phyloP scores from a whole-genome alignment of 805 yeast genomes.

The Hanseniaspora singularis region DNA sequence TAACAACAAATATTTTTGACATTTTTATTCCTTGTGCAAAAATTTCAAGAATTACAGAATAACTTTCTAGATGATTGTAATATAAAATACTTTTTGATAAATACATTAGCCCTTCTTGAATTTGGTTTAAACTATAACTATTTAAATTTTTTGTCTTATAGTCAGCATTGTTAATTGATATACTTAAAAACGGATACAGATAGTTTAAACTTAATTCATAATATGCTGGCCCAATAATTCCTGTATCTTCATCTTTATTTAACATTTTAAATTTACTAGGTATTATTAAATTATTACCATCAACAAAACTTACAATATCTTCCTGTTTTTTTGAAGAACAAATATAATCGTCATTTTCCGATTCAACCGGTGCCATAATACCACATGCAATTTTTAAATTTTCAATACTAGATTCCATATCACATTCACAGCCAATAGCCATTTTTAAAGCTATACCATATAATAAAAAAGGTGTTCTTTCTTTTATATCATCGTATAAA shows the following conservation, averaged over 20 bases:
- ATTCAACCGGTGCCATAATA: slow-evolving; percentile 19
- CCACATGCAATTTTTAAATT: slow-evolving; percentile 50
- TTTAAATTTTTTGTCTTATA: background rate
- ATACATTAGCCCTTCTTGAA: slow-evolving; percentile 2
- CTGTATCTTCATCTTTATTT: background rate
- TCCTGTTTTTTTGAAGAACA: background rate
- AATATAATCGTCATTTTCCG: background rate
- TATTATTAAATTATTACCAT: slow-evolving; percentile 1
- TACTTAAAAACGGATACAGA: background rate
- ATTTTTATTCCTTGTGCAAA: slow-evolving; percentile 6
- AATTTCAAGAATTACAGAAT: background rate
- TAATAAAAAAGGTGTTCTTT: slow-evolving; percentile 52
- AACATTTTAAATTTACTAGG: background rate
- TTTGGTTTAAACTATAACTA: background rate
- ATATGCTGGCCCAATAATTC: slow-evolving; percentile 7
- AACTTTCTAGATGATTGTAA: slow-evolving; percentile 7
- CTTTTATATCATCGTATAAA: slow-evolving; percentile 29
- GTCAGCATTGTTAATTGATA: background rate
- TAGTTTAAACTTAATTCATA: slow-evolving; percentile 9
- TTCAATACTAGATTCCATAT: slow-evolving; percentile 40
- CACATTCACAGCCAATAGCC: slow-evolving; percentile 57
- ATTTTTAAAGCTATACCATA: slow-evolving; percentile 55
- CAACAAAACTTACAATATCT: background rate
- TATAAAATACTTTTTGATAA: slow-evolving; percentile 1
- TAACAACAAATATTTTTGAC: background rate